Evolutionary conservation across 495 filamentous ascomycete species (phyloP).

Genomic region (Aspergillus heteromorphus): DNA sequence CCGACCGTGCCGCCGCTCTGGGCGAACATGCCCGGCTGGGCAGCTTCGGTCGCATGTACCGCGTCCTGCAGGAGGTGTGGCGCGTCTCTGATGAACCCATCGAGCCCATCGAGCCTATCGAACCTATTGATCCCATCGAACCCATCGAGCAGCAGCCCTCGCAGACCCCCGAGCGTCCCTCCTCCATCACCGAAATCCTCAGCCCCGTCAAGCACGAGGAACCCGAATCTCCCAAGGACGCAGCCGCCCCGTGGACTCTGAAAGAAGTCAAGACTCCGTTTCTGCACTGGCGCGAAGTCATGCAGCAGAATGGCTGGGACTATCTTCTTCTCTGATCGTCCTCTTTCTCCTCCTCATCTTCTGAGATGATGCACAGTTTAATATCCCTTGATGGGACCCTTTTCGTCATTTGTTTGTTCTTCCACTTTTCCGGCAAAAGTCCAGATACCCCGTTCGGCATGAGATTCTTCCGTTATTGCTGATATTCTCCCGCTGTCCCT

Average conservation of each 20-base stretch:
- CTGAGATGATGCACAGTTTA: no score
- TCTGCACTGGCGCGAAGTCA: constrained; percentile 92
- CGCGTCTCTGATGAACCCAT: constrained; percentile 55
- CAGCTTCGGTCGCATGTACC: constrained; percentile 78
- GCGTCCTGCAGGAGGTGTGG: constrained; percentile 81
- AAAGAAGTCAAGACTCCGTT: constrained; percentile 21
- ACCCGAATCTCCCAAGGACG: constrained; percentile 15
- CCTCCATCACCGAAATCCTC: neutral
- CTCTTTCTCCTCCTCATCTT: no score
- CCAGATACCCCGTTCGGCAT: neutral
- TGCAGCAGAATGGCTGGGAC: constrained; percentile 87
- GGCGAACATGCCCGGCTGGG: constrained; percentile 73
- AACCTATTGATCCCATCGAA: constrained; percentile 13
- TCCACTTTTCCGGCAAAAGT: neutral
- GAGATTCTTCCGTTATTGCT: neutral
- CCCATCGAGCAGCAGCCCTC: neutral
- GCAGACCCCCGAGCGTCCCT: constrained; percentile 15
- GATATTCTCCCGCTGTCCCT: neutral
- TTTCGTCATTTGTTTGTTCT: neutral
- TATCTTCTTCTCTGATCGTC: constrained; percentile 59
- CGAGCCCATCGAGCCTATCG: constrained; percentile 2
- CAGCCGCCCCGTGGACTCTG: constrained; percentile 5
- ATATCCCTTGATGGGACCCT: constrained; percentile 16
- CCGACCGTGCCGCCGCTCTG: constrained; percentile 61
- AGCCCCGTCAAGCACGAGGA: constrained; percentile 20